Conservation (phyloP, 2,329 filamentous ascomycete genomes). For the Ophiosphaerella herpotricha region DNA sequence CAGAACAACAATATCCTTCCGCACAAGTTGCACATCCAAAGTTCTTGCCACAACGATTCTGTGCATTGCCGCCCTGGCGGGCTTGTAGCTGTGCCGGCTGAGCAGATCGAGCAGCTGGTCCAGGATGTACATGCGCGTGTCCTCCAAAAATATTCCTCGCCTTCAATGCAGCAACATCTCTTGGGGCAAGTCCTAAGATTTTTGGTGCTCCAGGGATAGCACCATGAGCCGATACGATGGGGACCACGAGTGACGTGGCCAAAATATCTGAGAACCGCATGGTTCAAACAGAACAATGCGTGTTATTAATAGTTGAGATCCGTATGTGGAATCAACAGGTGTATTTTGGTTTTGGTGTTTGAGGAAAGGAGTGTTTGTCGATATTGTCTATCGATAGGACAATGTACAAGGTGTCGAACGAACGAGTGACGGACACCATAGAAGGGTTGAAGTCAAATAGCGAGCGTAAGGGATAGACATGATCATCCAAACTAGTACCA, state of each 20-base stretch:
- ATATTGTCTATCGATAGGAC: neutral
- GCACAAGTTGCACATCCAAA: slow-evolving; percentile 36
- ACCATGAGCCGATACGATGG: slow-evolving; percentile 39
- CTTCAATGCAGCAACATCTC: slow-evolving; percentile 27
- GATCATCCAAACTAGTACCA: neutral
- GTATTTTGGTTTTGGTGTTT: slow-evolving; percentile 2
- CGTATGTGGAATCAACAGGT: neutral
- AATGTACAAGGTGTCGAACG: neutral
- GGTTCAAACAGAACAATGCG: neutral
- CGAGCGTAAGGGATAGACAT: neutral
- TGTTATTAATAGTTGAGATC: too few relatives aligned
- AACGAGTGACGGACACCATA: neutral
- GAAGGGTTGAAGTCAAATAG: neutral
- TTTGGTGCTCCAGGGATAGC: slow-evolving; percentile 35
- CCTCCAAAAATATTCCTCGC: slow-evolving; percentile 27
- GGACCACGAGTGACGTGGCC: slow-evolving; percentile 31
- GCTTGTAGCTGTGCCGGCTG: slow-evolving; percentile 20
- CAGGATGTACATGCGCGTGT: slow-evolving; percentile 4
- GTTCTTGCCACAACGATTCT: slow-evolving; percentile 36
- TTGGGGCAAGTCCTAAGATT: slow-evolving; percentile 35
- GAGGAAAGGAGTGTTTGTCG: neutral
- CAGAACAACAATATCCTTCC: slow-evolving; percentile 41
- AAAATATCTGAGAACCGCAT: slow-evolving; percentile 42
- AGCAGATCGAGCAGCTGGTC: slow-evolving; percentile 16
- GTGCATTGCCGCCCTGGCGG: slow-evolving; percentile 38